Base-by-base conservation (phyloP, 345 rosid species). In the Heritiera littoralis region DNA sequence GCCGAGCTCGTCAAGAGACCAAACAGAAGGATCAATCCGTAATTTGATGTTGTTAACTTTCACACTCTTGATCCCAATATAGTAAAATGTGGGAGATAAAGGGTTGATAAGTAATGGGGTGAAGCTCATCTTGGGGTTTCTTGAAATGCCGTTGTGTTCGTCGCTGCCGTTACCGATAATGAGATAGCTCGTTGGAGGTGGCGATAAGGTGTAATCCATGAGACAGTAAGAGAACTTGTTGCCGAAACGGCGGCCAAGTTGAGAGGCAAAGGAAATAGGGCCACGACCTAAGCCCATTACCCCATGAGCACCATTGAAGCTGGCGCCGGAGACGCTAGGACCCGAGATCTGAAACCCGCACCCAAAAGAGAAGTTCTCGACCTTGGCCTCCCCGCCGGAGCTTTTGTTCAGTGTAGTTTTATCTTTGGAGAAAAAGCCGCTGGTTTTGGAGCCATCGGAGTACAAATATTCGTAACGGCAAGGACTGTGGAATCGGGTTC, bases 241-340 rank as follows among this genome's bases (percentile, higher is more conserved):
- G 10, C 98, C 92, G 32, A 92, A 92, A 30, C 85, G 94, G 75
- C 88, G 98, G 66, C 94, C 95, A 32, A 95, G 75, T 81, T 92
- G 98, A 66, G 98, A 89, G 32, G 97, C 76, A 55, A 95, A 90
- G 10, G 97, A 93, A 72, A 90, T 93, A 67, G 92, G 87, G 15
- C 95, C 94, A 8, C 94, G 89, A 59, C 98, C 98, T 76, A 95
- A 89, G 73, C 98, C 98, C 91, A 95, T 86, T 0, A 95, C 97
- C 9, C 97, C 98, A n/a, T 92, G 89, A 71, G 97, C 92, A 28
- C 93, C 97, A 18, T 87, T 86, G 85, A 93, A 92, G 83, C 89
- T 89, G 1, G 85, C 30, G 32, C 98, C 94, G n/a, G 91, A 74
- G 1, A 89, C 82, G 56, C 92, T 88, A 2, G 89, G 96, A 80